Base-by-base conservation (phyloP, 768 basidiomycete genomes). In the Mycena kentingensis region DNA sequence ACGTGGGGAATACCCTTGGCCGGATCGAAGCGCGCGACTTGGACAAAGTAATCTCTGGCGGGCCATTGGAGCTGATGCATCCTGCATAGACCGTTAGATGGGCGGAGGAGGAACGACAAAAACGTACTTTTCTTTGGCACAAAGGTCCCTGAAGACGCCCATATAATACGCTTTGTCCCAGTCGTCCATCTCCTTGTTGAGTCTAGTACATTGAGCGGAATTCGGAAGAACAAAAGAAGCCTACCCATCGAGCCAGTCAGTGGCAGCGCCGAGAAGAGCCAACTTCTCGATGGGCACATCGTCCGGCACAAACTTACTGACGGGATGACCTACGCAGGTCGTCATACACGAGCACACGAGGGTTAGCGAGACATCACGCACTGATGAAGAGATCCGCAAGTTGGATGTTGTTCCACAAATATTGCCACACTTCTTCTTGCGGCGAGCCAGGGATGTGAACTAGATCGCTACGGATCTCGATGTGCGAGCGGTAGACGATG, bases 11-110 rank as follows among this genome's bases (percentile, higher is more conserved):
- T 88, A 71, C 93, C 92, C 28, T 58, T 79, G 19, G 87, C 77
- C 46, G 93, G 94, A 69, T 97, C 94, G 71, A 97, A 98, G 25
- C 93, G 87, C n/a, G 94, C 94, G 54, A 98, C 74, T 67, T 98
- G 95, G 26, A 93, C 78, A 60, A 97, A 70, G 70, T 97, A 97
- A 10, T 93, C 87, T 45, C 93, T 85, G 24, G 69, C 67, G 29
- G 90, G 90, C 90, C 90, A 93, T 36, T 77, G 68, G 38, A 93
- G 79, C 65, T 88, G 85, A 60, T 73, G 63, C 89, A 90, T 92
- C 19, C 41, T 42, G 21, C n/a, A 11, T 5, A 24, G 12, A 26
- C 7, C 12, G 19, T 37, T 19, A 37, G 18, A 19, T 7, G 7
- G 19, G 19, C 36, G 18, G 19, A 11, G 11, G 7, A 32, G 16